Evolutionary conservation across 176 grass and related monocot genomes (phyloP).

Genomic region (Eragrostis nindensis): DNA sequence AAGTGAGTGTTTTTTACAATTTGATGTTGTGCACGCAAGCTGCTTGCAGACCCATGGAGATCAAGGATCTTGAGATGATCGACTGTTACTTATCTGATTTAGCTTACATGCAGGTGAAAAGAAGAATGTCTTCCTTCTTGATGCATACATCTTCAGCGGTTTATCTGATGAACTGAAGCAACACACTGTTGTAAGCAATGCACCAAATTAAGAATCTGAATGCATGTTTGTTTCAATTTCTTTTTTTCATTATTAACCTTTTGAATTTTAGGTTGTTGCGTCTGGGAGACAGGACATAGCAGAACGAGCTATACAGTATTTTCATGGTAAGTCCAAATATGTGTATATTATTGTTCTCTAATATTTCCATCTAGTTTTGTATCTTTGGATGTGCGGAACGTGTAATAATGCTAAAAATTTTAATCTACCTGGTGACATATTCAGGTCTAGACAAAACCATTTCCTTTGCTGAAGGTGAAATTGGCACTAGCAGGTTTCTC

Average conservation of each 20-base stretch:
- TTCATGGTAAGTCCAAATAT: conserved; percentile 59
- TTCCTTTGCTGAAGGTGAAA: conserved; percentile 78
- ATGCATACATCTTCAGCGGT: conserved; percentile 74
- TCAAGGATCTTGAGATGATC: conserved; percentile 15
- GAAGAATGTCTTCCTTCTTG: conserved; percentile 56
- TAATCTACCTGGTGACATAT: conserved; percentile 37
- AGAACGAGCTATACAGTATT: conserved; percentile 52
- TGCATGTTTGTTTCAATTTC: conserved; percentile 6
- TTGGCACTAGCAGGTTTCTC: conserved; percentile 71
- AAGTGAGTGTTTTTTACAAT: not conserved
- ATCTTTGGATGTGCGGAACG: conserved; percentile 8
- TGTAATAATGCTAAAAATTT: conserved; percentile 30
- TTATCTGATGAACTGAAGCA: conserved; percentile 62
- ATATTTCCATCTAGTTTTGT: conserved; percentile 20
- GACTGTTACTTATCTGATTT: not conserved
- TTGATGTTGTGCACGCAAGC: not conserved
- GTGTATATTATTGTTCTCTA: conserved; percentile 11
- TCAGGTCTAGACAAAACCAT: conserved; percentile 67
- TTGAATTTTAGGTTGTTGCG: conserved; percentile 68
- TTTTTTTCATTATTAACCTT: conserved; percentile 29
- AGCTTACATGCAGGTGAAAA: conserved; percentile 55
- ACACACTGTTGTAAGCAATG: conserved; percentile 73
- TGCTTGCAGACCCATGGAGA: not conserved
- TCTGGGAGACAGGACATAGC: conserved; percentile 64
- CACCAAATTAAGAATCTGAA: conserved; percentile 12